Conservation (phyloP, 1,284 basidiomycete species). For the Pterulicium gracile region DNA sequence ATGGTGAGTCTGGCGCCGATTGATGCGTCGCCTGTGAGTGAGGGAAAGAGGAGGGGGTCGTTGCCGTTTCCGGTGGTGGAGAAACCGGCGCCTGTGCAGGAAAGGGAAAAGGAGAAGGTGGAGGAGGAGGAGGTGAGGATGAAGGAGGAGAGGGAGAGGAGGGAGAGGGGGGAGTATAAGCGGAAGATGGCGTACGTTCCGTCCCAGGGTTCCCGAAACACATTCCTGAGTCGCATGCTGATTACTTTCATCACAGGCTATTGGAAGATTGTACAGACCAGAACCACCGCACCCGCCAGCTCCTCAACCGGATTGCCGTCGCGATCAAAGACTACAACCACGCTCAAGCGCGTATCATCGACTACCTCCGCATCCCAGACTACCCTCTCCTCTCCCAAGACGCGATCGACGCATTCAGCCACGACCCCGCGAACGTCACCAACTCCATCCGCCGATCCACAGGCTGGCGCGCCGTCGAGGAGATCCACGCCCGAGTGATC, state of each 20-base stretch:
- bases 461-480: constrained; percentile 63
- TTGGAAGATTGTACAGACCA: constrained; percentile 45
- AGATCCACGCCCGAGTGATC: constrained; percentile 48
- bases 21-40: constrained; percentile 14
- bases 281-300: constrained; percentile 53
- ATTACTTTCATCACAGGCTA: constrained; percentile 27
- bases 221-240: constrained; percentile 7
- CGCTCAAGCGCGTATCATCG: constrained; percentile 38
- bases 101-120: constrained; percentile 34
- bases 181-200: constrained; percentile 42
- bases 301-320: constrained; percentile 51
- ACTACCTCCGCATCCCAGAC: constrained; percentile 29
- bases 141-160: background rate
- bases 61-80: constrained; percentile 10
- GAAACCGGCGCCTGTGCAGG: constrained; percentile 25
- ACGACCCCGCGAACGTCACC: constrained; percentile 65
- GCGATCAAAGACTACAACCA: constrained; percentile 54
- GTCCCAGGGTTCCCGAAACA: constrained; percentile 6
- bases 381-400: constrained; percentile 45
- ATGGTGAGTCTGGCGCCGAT: background rate
- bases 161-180: constrained; percentile 42
- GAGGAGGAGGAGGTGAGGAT: background rate
- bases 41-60: constrained; percentile 1
- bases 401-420: constrained; percentile 58
- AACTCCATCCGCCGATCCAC: constrained; percentile 41